Conservation (phyloP, 2,329 filamentous ascomycete genomes). For the Orbilia quercus region DNA sequence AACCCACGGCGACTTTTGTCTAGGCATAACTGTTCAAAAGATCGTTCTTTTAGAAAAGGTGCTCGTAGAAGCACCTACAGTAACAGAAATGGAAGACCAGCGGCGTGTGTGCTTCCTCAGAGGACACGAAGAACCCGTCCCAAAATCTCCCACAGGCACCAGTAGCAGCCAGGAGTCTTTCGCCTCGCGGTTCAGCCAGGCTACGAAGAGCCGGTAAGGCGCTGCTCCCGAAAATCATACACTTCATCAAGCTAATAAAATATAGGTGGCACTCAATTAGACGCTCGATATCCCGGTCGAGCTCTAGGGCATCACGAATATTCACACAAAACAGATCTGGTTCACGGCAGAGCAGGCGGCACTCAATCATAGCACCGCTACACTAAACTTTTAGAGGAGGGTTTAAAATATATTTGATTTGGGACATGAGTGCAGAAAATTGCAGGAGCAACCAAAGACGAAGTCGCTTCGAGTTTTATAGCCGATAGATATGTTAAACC, state of each 20-base stretch:
- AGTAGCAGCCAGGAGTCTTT: constrained; percentile 46
- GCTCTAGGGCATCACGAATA: constrained; percentile 49
- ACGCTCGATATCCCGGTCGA: constrained; percentile 45
- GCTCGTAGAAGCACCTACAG: constrained; percentile 44
- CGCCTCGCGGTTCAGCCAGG: constrained; percentile 44
- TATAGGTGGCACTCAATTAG: constrained; percentile 52
- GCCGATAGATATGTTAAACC: background rate
- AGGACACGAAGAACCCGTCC: constrained; percentile 44
- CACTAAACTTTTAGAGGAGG: too few species aligned
- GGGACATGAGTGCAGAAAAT: too few species aligned
- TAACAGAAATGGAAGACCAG: constrained; percentile 53
- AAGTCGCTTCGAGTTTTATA: too few species aligned
- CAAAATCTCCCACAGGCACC: constrained; percentile 50
- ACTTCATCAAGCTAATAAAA: background rate
- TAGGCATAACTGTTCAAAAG: constrained; percentile 55
- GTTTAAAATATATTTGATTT: too few species aligned
- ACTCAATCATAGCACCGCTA: constrained; percentile 44
- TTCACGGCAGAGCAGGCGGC: constrained; percentile 45
- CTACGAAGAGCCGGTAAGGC: constrained; percentile 46
- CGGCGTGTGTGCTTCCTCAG: constrained; percentile 46
- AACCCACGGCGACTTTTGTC: constrained; percentile 53
- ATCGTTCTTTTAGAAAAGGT: constrained; percentile 55
- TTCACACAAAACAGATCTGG: constrained; percentile 31
- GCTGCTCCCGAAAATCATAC: background rate
- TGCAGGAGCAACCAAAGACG: too few species aligned